Percentiles rank a stretch among this genome's conserved stretches.
These are phyloP conservation scores for Leccinum sublutescens DNA, from an alignment of 768 basidiomycete species.

Conservation along the genomic window DNA sequence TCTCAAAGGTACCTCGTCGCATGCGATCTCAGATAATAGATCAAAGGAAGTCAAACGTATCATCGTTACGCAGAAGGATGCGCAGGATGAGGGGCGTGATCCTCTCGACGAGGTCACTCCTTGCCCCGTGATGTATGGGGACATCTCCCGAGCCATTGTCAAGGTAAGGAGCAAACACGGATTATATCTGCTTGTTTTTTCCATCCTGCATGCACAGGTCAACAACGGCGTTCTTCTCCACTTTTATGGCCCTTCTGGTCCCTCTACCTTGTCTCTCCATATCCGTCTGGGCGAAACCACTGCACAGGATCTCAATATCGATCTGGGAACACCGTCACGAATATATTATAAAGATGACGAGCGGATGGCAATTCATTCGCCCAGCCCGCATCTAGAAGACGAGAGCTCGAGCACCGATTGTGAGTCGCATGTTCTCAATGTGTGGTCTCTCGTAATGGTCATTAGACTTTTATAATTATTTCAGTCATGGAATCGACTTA, in stretches of 20 bases:
- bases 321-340: slow-evolving; percentile 75
- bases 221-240: slow-evolving; percentile 70
- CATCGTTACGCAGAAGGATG: slow-evolving; percentile 66
- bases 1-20: slow-evolving; percentile 42
- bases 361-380: slow-evolving; percentile 80
- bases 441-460: slow-evolving; percentile 6
- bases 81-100: slow-evolving; percentile 54
- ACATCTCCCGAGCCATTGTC: slow-evolving; percentile 62
- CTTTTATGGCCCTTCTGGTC: slow-evolving; percentile 56
- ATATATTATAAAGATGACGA: slow-evolving; percentile 88
- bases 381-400: slow-evolving; percentile 39
- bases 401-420: slow-evolving; percentile 52
- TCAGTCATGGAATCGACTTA: slow-evolving; percentile 88
- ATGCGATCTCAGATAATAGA: slow-evolving; percentile 50
- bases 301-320: slow-evolving; percentile 75
- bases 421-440: slow-evolving; percentile 24
- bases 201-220: slow-evolving; percentile 41
- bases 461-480: slow-evolving; percentile 90
- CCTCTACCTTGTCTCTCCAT: slow-evolving; percentile 42
- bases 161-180: slow-evolving; percentile 44
- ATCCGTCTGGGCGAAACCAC: slow-evolving; percentile 73
- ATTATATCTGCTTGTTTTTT: neutral
- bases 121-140: slow-evolving; percentile 68
- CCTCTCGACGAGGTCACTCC: slow-evolving; percentile 71
- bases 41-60: slow-evolving; percentile 76